Percentiles rank a stretch among this genome's conserved stretches.
phyloP scores from a whole-genome alignment of 2,329 filamentous ascomycete genomes.

The Exophiala phaeomuriformis region DNA sequence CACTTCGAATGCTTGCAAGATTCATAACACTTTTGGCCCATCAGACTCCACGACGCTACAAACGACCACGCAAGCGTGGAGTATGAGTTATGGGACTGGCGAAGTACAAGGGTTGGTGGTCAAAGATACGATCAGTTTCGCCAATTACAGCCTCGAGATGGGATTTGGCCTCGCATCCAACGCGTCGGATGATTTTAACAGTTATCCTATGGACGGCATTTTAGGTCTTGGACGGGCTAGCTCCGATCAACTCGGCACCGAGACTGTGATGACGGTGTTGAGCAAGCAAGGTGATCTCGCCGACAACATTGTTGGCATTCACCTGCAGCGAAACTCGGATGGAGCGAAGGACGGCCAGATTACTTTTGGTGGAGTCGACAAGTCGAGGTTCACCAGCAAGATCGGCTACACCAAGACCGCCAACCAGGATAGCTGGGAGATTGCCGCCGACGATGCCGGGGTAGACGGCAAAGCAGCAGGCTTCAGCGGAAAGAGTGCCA shows the following conservation, averaged over 20 bases:
- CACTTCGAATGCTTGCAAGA: constrained; percentile 55
- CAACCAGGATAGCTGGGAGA: constrained; percentile 56
- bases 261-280: constrained; percentile 62
- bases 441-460: constrained; percentile 59
- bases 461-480: constrained; percentile 53
- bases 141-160: constrained; percentile 56
- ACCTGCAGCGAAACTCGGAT: constrained; percentile 60
- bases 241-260: constrained; percentile 43
- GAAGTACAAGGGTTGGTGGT: constrained; percentile 60
- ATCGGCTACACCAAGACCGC: constrained; percentile 58
- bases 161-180: constrained; percentile 65
- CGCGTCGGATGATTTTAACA: constrained; percentile 65
- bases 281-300: constrained; percentile 49
- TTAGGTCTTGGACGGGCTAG: constrained; percentile 64
- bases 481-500: constrained; percentile 54
- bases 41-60: constrained; percentile 59
- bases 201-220: constrained; percentile 83
- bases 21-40: constrained; percentile 63
- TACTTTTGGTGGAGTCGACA: constrained; percentile 65
- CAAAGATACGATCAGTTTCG: constrained; percentile 60
- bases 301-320: constrained; percentile 64
- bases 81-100: constrained; percentile 70
- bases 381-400: constrained; percentile 58
- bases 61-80: constrained; percentile 49
- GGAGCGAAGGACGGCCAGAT: constrained; percentile 65